phyloP scores from a whole-genome alignment of 345 rosid species.

The Acer campestre region DNA sequence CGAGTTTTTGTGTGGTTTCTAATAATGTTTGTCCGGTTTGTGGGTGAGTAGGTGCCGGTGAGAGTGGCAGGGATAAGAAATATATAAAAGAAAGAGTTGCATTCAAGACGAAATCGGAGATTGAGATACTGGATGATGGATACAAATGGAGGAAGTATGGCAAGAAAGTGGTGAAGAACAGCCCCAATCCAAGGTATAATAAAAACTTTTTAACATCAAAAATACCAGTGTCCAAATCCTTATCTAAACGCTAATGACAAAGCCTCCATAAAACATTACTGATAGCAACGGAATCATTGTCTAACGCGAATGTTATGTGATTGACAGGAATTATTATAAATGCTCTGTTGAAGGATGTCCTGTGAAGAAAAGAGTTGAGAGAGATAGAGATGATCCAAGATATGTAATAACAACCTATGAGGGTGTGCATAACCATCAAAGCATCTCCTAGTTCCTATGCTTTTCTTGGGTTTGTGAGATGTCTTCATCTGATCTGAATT shows the following conservation, averaged over 20 bases:
- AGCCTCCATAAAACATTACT: neutral
- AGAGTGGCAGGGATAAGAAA: constrained; percentile 37
- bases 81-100: constrained; percentile 63
- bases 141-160: constrained; percentile 98
- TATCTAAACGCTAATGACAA: neutral
- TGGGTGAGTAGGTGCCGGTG: constrained; percentile 22
- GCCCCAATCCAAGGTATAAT: constrained; percentile 83
- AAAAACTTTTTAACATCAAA: constrained; percentile 1
- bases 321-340: constrained; percentile 75
- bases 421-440: constrained; percentile 69
- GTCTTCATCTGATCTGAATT: neutral
- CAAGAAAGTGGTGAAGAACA: constrained; percentile 94
- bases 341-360: constrained; percentile 78
- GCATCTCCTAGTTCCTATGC: constrained; percentile 18
- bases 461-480: constrained; percentile 1
- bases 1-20: neutral
- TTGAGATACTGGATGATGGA: constrained; percentile 88
- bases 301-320: neutral
- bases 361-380: constrained; percentile 91
- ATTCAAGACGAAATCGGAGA: constrained; percentile 75
- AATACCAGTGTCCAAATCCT: neutral
- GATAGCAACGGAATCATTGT: neutral
- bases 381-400: constrained; percentile 69
- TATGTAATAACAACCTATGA: constrained; percentile 90
- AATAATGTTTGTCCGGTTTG: neutral